Evolutionary conservation across 2,329 filamentous ascomycete genomes (phyloP).

Genomic region (Thielaviopsis ethacetica): DNA sequence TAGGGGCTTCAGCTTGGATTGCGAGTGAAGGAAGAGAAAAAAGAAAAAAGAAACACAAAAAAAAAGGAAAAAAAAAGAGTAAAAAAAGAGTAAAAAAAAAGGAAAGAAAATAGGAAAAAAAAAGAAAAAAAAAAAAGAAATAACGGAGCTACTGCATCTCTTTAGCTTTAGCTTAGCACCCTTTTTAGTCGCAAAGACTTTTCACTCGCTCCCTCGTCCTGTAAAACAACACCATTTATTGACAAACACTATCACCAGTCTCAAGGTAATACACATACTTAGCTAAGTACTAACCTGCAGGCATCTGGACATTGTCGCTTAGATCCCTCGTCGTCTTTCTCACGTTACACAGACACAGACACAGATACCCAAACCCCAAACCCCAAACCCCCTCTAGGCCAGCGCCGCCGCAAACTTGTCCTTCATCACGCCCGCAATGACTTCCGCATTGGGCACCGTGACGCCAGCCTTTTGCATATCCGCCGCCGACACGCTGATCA

Average conservation of each 20-base stretch:
- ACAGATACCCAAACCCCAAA: not conserved
- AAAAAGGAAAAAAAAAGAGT: not conserved
- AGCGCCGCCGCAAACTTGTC: conserved; percentile 2
- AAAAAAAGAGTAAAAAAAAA: not conserved
- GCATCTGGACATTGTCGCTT: not conserved
- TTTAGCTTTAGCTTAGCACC: not conserved
- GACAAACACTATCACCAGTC: no score
- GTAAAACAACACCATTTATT: no score
- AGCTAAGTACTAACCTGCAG: no score
- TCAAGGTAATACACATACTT: no score
- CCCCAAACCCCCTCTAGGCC: not conserved
- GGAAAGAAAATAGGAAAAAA: not conserved
- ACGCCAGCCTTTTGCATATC: not conserved
- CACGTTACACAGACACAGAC: not conserved
- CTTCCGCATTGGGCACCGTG: conserved; percentile 1
- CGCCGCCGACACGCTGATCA: not conserved
- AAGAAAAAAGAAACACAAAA: not conserved
- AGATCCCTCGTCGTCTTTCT: not conserved
- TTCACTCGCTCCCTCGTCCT: no score
- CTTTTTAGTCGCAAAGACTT: no score
- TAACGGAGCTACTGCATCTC: not conserved
- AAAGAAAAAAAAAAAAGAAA: not conserved
- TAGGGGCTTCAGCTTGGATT: not conserved
- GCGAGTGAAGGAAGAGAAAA: not conserved
- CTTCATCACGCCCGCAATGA: conserved; percentile 10